Percentiles rank a stretch among this genome's conserved stretches.
Conservation (phyloP, 1,284 basidiomycete genomes). For the Amylostereum areolatum region DNA sequence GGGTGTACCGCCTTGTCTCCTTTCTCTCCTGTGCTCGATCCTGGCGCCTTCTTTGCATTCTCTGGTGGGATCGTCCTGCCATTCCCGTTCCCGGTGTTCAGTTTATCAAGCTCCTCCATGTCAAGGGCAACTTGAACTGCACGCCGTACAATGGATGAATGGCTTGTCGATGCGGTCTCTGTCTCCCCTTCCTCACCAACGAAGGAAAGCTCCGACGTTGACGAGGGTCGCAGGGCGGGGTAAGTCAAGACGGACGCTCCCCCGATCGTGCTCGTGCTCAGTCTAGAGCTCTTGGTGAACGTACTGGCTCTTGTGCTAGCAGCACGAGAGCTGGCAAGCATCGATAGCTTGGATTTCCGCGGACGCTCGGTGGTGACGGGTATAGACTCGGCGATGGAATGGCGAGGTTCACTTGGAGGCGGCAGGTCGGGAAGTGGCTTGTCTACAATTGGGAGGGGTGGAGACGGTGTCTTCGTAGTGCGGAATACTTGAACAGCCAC, state of each 20-base stretch:
- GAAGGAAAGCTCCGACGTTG: slow-evolving; percentile 43
- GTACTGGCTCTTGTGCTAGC: slow-evolving; percentile 32
- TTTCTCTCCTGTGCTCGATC: not conserved
- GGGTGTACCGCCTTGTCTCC: too few species aligned
- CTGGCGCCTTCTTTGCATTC: not conserved
- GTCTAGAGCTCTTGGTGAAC: slow-evolving; percentile 39
- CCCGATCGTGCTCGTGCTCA: slow-evolving; percentile 41
- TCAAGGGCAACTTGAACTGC: slow-evolving; percentile 51
- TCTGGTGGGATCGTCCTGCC: not conserved
- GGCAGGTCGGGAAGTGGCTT: slow-evolving; percentile 12
- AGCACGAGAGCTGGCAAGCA: slow-evolving; percentile 50
- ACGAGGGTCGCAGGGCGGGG: slow-evolving; percentile 56
- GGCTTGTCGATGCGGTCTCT: slow-evolving; percentile 12
- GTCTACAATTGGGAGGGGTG: slow-evolving; percentile 8
- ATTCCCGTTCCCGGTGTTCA: not conserved
- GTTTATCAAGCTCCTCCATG: slow-evolving; percentile 22
- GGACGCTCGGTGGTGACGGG: slow-evolving; percentile 11
- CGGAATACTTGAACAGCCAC: slow-evolving; percentile 13
- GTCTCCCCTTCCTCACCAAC: slow-evolving; percentile 3
- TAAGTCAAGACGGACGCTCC: slow-evolving; percentile 60
- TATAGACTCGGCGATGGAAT: slow-evolving; percentile 9
- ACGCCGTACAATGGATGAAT: slow-evolving; percentile 48
- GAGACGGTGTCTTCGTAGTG: not conserved
- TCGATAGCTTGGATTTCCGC: slow-evolving; percentile 56
- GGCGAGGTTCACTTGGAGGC: slow-evolving; percentile 9